Conservation (phyloP, 225 moss, liverwort and hornwort genomes). For the Physcomitrium patens region DNA sequence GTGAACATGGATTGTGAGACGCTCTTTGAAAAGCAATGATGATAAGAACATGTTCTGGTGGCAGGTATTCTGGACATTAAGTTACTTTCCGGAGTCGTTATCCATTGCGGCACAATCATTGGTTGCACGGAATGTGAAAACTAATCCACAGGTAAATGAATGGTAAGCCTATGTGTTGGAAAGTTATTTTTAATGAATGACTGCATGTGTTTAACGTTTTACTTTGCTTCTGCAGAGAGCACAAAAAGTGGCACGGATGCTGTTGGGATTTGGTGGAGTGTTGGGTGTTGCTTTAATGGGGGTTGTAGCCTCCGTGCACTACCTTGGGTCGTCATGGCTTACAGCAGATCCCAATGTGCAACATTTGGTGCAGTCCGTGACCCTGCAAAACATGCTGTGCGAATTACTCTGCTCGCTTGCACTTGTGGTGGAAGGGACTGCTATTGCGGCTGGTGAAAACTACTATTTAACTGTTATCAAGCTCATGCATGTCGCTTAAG, state of each 20-base stretch:
- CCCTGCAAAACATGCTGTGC: constrained; percentile 70
- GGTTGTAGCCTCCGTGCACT: constrained; percentile 60
- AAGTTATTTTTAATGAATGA: neutral
- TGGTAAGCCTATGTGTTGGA: neutral
- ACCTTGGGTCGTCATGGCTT: constrained; percentile 61
- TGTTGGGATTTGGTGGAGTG: constrained; percentile 45
- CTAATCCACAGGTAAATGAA: constrained; percentile 56
- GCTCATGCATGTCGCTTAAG: neutral
- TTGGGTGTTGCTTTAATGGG: constrained; percentile 61
- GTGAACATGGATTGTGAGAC: neutral
- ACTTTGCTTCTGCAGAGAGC: constrained; percentile 60
- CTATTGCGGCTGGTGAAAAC: constrained; percentile 72
- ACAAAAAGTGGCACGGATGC: constrained; percentile 60
- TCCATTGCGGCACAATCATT: constrained; percentile 81
- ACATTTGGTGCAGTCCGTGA: constrained; percentile 73
- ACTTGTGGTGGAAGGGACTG: constrained; percentile 73
- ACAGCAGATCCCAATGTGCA: constrained; percentile 61
- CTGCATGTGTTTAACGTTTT: constrained; percentile 5
- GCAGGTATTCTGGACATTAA: constrained; percentile 86
- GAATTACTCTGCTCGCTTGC: constrained; percentile 64
- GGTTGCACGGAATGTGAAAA: constrained; percentile 65
- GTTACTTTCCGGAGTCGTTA: constrained; percentile 74
- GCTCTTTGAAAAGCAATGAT: neutral
- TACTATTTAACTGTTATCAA: neutral
- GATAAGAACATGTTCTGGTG: constrained; percentile 23